Base-by-base conservation (phyloP, 2,329 filamentous ascomycete species). In the Cladosporium sp. region DNA sequence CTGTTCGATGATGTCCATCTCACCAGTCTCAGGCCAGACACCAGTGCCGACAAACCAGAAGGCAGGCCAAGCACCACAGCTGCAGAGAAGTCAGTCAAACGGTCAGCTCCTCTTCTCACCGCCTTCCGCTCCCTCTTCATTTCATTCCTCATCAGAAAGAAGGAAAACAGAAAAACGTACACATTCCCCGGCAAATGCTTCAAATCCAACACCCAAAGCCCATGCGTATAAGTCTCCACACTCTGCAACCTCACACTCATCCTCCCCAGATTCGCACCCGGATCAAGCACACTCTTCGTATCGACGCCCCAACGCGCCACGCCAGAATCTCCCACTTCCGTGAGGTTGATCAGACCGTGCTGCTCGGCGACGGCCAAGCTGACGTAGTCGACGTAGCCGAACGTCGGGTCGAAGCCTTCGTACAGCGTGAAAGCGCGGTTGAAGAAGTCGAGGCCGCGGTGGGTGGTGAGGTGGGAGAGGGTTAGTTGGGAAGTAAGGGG, bases 1-100 rank as follows among this genome's bases (percentile, higher is more conserved):
- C 37, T 69, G 71, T 55, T 76, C 73, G 41, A 76, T 64, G 49
- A 76, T 74, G 54, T 76, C 73, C 51, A 76, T 73, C 50, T 74
- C 70, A 52, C 61, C 67, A 51, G 61, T 61, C 18, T 51, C 39
- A 1, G 67, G 67, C 67, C 67, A 69, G 15, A 59, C 74, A n/a
- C 40, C 29, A 7, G 83, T 82, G 7, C 62, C 61, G 30, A 34
- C 54, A 8, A 51, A 51, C 58, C 58, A 60, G 24, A 67, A 65
- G 5, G 61, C 53, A n/a, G 68, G 69, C 70, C 68, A 72, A n/a
- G 54, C 57, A 13, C 58, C 59, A 22, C 53, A 49, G 54, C 53
- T 71, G 1, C 79, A 13, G 2, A 18, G 6, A 11, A 7, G 4
- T 27, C 11, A 37, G 39, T n/a, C n/a, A n/a, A n/a, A n/a, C n/a